Evolutionary conservation across 106 monocot species (phyloP).

Genomic region (Acanthochlamys bracteata): DNA sequence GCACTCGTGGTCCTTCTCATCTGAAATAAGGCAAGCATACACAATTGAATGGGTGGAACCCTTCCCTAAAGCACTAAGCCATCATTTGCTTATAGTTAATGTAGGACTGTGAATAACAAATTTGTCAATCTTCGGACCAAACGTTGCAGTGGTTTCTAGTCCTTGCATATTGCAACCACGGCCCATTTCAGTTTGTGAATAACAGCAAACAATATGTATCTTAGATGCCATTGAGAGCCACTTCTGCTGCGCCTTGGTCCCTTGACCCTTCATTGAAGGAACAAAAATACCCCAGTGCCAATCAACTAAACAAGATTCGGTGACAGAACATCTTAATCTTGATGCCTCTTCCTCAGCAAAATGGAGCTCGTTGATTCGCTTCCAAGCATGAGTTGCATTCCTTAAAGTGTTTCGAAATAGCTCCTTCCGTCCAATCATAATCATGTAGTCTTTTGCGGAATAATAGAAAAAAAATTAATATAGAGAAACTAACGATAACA

Average conservation of each 20-base stretch:
- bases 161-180: no score
- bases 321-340: constrained; percentile 51
- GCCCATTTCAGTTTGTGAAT: no score
- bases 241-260: no score
- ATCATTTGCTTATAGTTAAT: constrained; percentile 72
- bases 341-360: constrained; percentile 75
- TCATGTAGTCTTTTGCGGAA: constrained; percentile 77
- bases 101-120: constrained; percentile 96
- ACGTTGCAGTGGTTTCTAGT: constrained; percentile 38
- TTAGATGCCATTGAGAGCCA: no score
- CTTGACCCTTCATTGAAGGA: no score
- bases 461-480: no score
- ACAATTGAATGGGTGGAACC: no score
- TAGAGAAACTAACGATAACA: no score
- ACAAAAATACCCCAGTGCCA: constrained; percentile 55
- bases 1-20: no score
- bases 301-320: constrained; percentile 74
- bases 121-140: constrained; percentile 84
- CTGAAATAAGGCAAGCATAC: no score
- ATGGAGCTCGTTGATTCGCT: constrained; percentile 66
- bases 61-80: no score
- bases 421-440: constrained; percentile 62
- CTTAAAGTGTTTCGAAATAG: constrained; percentile 71
- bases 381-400: constrained; percentile 70
- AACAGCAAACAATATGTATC: no score